These are phyloP conservation scores for Ceratocystis eucalypticola DNA, from an alignment of 2,329 filamentous ascomycete genomes.

Conservation along the genomic window DNA sequence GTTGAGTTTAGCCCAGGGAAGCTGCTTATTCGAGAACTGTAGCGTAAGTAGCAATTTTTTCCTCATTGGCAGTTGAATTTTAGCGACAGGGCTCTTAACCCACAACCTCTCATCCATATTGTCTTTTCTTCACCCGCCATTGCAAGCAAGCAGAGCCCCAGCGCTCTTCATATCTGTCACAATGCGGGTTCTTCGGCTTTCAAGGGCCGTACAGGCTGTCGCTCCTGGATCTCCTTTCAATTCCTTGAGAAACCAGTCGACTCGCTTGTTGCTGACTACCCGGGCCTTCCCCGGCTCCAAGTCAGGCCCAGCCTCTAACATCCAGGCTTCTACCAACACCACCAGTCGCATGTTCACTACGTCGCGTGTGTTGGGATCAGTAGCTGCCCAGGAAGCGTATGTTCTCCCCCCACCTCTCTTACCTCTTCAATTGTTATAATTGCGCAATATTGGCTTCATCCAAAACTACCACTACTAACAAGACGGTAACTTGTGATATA, in stretches of 20 bases:
- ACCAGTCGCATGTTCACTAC: slow-evolving; percentile 17
- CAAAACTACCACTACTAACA: not conserved
- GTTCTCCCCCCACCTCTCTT: slow-evolving; percentile 19
- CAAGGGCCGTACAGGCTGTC: slow-evolving; percentile 11
- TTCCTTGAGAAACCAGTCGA: slow-evolving; percentile 11
- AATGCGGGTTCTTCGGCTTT: slow-evolving; percentile 19
- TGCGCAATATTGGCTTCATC: not conserved
- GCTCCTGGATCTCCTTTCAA: slow-evolving; percentile 9
- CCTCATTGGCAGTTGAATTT: not conserved
- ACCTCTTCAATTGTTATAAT: not conserved
- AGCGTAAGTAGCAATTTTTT: slow-evolving; percentile 14
- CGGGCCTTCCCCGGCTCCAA: slow-evolving; percentile 10
- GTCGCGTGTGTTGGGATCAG: slow-evolving; percentile 20
- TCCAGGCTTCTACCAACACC: not conserved
- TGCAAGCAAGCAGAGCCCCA: not conserved
- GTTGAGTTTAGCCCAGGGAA: not conserved
- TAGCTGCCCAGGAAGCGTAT: slow-evolving; percentile 33
- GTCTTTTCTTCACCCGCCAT: not conserved
- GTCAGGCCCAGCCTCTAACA: not conserved
- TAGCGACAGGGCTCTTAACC: not conserved
- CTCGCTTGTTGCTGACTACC: slow-evolving; percentile 10
- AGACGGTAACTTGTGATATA: not conserved
- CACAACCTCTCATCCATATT: not conserved
- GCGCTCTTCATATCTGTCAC: slow-evolving; percentile 6
- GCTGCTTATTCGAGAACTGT: not conserved